phyloP scores from a whole-genome alignment of 1,139 yeast species.

The Candida neerlandica region DNA sequence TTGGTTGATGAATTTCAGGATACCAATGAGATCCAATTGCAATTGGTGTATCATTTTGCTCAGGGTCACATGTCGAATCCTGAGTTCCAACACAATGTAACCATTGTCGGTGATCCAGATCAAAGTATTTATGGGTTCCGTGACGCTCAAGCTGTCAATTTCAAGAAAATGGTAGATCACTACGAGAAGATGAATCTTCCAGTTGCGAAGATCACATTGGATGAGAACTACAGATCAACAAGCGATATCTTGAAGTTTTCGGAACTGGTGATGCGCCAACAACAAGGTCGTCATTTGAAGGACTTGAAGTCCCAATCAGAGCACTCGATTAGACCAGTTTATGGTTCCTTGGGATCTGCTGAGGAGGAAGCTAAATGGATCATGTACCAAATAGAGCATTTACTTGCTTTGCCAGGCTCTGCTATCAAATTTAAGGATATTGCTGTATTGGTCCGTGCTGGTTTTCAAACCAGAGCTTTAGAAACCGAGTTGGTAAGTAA shows the following conservation, averaged over 20 bases:
- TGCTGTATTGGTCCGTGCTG: slow-evolving; percentile 70
- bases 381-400: slow-evolving; percentile 53
- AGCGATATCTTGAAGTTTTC: slow-evolving; percentile 65
- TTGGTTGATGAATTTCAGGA: slow-evolving; percentile 95
- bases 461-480: slow-evolving; percentile 56
- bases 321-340: slow-evolving; percentile 50
- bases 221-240: slow-evolving; percentile 82
- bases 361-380: slow-evolving; percentile 61
- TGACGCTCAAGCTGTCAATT: slow-evolving; percentile 73
- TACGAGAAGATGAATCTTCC: slow-evolving; percentile 33
- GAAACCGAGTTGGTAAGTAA: slow-evolving; percentile 61
- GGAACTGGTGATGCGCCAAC: slow-evolving; percentile 68
- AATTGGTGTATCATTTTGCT: slow-evolving; percentile 64
- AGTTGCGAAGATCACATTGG: slow-evolving; percentile 44
- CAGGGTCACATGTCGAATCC: slow-evolving; percentile 30
- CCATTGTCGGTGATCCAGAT: slow-evolving; percentile 96
- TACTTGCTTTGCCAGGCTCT: slow-evolving; percentile 40
- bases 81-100: slow-evolving; percentile 49
- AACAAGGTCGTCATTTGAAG: slow-evolving; percentile 46
- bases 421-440: slow-evolving; percentile 55
- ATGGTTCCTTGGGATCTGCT: slow-evolving; percentile 38
- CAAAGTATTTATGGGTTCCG: slow-evolving; percentile 92
- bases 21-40: slow-evolving; percentile 76
- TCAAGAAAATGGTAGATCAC: slow-evolving; percentile 55
- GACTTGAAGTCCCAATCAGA: slow-evolving; percentile 48